These are phyloP conservation scores for Pythium dissimile DNA, from an alignment of 352 stramenopile genomes.

Conservation along the genomic window DNA sequence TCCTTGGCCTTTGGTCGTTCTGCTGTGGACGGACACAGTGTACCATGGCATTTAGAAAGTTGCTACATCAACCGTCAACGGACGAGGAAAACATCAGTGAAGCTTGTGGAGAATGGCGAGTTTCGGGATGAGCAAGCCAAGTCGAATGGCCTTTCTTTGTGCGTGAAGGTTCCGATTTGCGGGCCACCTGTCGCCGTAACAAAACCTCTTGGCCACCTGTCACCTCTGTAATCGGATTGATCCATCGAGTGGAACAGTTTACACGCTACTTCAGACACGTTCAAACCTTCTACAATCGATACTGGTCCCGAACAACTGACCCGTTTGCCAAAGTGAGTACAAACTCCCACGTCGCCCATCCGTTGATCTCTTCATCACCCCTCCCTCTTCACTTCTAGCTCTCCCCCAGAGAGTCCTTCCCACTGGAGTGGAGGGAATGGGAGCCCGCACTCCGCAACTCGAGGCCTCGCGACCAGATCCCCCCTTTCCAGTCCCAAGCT, in stretches of 20 bases:
- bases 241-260: constrained; percentile 5
- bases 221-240: background rate
- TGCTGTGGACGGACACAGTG: no score
- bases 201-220: background rate
- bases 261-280: constrained; percentile 8
- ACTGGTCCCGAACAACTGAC: background rate
- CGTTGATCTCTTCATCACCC: constrained; percentile 11
- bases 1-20: no score
- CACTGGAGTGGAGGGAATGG: background rate
- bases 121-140: background rate
- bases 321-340: background rate
- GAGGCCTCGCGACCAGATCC: constrained; percentile 14
- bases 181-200: constrained; percentile 2
- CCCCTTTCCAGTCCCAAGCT: background rate
- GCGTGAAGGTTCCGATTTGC: background rate
- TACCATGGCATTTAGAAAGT: no score
- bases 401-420: background rate
- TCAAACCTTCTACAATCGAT: background rate
- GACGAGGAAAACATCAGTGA: no score
- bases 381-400: constrained; percentile 5
- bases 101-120: background rate
- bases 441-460: constrained; percentile 16
- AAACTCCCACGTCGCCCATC: constrained; percentile 1
- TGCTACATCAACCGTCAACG: no score
- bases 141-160: constrained; percentile 2